Evolutionary conservation across 306 rosid genomes (phyloP).

Genomic region (Citrullus mucosospermus): DNA sequence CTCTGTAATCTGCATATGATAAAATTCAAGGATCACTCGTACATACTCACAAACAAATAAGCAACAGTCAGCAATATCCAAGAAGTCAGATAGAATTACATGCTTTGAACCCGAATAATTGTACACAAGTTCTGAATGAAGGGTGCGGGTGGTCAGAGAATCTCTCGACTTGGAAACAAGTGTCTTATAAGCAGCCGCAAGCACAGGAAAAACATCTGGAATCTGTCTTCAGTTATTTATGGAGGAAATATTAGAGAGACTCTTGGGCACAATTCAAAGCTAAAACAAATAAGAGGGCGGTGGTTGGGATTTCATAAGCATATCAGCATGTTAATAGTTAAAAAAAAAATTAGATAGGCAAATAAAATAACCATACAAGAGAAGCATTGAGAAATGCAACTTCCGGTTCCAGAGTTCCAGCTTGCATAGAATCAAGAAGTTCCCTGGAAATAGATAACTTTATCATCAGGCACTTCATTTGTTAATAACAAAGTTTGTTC

Average conservation of each 20-base stretch:
- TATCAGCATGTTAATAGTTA: neutral
- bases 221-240: slow-evolving; percentile 35
- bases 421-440: slow-evolving; percentile 66
- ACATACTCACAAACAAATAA: slow-evolving; percentile 1
- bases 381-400: slow-evolving; percentile 71
- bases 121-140: slow-evolving; percentile 91
- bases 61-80: neutral
- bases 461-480: neutral
- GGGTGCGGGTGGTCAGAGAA: slow-evolving; percentile 73
- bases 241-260: slow-evolving; percentile 16
- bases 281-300: neutral
- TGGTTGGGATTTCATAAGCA: neutral
- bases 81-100: slow-evolving; percentile 22
- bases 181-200: slow-evolving; percentile 74
- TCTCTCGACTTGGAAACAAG: slow-evolving; percentile 58
- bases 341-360: neutral
- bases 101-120: slow-evolving; percentile 88
- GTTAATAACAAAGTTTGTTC: neutral
- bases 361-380: slow-evolving; percentile 32
- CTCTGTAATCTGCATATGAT: slow-evolving; percentile 60
- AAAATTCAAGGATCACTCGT: slow-evolving; percentile 16
- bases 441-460: slow-evolving; percentile 47
- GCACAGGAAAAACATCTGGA: slow-evolving; percentile 71
- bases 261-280: slow-evolving; percentile 1
- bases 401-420: slow-evolving; percentile 81